Evolutionary conservation across 805 yeast species (phyloP), one percentile per base, ranked within the genome.

Genomic region (Cyberlindnera mississippiensis): DNA sequence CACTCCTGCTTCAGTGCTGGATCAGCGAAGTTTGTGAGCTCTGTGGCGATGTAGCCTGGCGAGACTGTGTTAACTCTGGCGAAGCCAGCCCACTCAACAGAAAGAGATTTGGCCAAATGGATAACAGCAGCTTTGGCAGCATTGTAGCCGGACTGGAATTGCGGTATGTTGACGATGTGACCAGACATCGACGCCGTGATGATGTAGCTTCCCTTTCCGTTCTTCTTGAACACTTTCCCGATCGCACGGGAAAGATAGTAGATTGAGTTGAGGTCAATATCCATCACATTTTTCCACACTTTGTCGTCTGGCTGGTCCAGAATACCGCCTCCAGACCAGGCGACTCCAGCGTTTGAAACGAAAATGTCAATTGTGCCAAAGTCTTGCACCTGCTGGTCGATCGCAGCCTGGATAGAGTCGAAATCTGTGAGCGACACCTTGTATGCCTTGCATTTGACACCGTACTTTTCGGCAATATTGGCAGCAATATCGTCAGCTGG

Each of bases 131-230:
- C 95, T 69, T 87, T 87, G 48, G 90, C 86, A 12, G 89, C 87
- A 57, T 88, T 88, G 70, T 87, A 87, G 22, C 85, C 81, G 18
- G 95, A 84, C 66, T 89, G 96, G 56, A 75, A 68, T 63, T 89
- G 95, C 14, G 97, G 97, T 44, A 80, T 75, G 62, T 89, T 89
- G 52, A 84, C 95, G 53, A 89, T 80, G 66, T 80, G 87, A 7
- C 85, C 96, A 16, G 95, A 84, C 82, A 89, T 89, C 24, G 96
- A 85, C 5, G 93, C 89, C 8, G 97, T 89, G 62, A 85, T 73
- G 53, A 89, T 78, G 52, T 87, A 71, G 1, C 93, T 80, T 26
- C 96, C 96, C 48, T 62, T 66, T 14, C 89, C 87, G 57, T 85
- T 88, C 55, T 74, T 67, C 61, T 77, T 76, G 72, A 90, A 89